These are phyloP conservation scores for Ascochyta fabae DNA, from an alignment of 2,329 filamentous ascomycete species.

Conservation along the genomic window DNA sequence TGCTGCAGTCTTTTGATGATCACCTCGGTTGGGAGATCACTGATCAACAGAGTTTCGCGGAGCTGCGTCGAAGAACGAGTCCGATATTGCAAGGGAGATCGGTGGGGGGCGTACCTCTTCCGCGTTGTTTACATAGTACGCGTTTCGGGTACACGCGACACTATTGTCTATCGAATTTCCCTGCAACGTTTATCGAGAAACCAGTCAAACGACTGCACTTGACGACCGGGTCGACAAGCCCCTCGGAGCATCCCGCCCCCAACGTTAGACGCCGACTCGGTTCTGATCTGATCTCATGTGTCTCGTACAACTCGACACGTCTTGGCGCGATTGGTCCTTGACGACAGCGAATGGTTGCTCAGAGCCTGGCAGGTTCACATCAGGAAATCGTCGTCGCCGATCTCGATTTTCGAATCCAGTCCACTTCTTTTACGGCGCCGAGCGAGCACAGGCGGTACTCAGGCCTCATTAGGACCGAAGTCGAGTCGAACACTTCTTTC, in stretches of 20 bases:
- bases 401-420: constrained; percentile 26
- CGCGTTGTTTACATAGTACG: constrained; percentile 15
- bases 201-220: neutral
- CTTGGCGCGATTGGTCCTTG: constrained; percentile 2
- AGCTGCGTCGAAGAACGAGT: neutral
- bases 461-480: constrained; percentile 9
- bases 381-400: constrained; percentile 16
- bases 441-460: constrained; percentile 20
- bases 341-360: constrained; percentile 2
- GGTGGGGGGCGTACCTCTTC: neutral
- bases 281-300: constrained; percentile 2
- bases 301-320: neutral
- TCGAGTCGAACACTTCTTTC: neutral
- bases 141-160: constrained; percentile 1
- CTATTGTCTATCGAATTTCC: neutral
- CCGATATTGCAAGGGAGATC: constrained; percentile 18
- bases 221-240: neutral
- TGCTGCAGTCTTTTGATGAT: constrained; percentile 13
- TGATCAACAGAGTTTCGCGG: constrained; percentile 9
- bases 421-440: constrained; percentile 26
- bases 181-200: neutral
- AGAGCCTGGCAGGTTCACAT: neutral
- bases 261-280: constrained; percentile 6
- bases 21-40: constrained; percentile 4
- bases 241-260: constrained; percentile 3